Conservation (phyloP, 352 stramenopile species). For the Phytophthora lateralis region DNA sequence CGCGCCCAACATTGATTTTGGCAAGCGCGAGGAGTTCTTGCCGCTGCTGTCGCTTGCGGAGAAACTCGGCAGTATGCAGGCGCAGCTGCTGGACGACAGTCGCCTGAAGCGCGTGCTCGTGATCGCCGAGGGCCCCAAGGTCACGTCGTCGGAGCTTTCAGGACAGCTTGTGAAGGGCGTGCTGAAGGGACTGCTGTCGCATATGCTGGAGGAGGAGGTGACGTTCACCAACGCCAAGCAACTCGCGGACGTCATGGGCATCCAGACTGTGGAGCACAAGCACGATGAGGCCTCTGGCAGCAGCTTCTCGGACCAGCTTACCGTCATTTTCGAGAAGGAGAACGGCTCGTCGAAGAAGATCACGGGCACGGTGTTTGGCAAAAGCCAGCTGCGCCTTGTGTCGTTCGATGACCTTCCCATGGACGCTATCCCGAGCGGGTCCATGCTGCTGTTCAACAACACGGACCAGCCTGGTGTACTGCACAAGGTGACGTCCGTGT, state of each 20-base stretch:
- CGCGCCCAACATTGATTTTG: conserved; percentile 93
- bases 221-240: conserved; percentile 90
- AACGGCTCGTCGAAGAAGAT: conserved; percentile 82
- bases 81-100: conserved; percentile 81
- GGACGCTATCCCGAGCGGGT: conserved; percentile 84
- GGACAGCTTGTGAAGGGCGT: conserved; percentile 88
- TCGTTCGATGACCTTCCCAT: conserved; percentile 89
- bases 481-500: conserved; percentile 92
- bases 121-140: conserved; percentile 75
- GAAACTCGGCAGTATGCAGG: conserved; percentile 90
- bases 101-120: conserved; percentile 75
- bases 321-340: conserved; percentile 92
- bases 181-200: conserved; percentile 90
- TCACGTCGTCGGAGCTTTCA: conserved; percentile 84
- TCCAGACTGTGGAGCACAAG: conserved; percentile 91
- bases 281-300: conserved; percentile 75
- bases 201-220: conserved; percentile 92
- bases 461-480: conserved; percentile 94
- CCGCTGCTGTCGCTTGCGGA: conserved; percentile 91
- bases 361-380: conserved; percentile 90
- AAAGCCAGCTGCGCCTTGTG: conserved; percentile 87
- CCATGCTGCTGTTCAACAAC: conserved; percentile 95
- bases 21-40: conserved; percentile 72
- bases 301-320: conserved; percentile 92
- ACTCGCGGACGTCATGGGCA: conserved; percentile 89